Percentiles rank a stretch among this genome's conserved stretches.
These are phyloP conservation scores for Apiospora koreana DNA, from an alignment of 2,329 filamentous ascomycete species.

Conservation along the genomic window DNA sequence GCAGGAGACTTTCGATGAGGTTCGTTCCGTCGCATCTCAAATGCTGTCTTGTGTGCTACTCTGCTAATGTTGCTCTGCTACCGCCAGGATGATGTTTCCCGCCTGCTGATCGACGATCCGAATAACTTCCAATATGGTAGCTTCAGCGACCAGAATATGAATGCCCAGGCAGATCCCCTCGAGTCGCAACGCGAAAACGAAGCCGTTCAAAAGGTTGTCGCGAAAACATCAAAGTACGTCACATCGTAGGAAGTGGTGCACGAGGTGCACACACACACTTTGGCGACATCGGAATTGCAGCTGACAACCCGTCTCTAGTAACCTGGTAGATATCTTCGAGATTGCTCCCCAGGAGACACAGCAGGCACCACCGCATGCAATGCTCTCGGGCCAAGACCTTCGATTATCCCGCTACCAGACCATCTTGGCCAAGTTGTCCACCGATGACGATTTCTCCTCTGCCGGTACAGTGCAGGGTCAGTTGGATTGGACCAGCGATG, in stretches of 20 bases:
- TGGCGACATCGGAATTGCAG: not conserved
- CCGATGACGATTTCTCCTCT: constrained; percentile 40
- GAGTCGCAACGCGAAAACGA: constrained; percentile 66
- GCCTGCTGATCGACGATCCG: constrained; percentile 62
- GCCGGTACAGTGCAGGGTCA: constrained; percentile 41
- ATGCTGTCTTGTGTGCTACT: constrained; percentile 11
- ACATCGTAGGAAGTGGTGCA: constrained; percentile 18
- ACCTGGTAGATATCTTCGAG: constrained; percentile 69
- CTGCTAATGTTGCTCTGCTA: constrained; percentile 14
- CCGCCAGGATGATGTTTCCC: constrained; percentile 55
- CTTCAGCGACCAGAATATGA: constrained; percentile 58
- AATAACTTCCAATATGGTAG: constrained; percentile 63
- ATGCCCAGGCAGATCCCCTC: constrained; percentile 58
- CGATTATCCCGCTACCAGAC: constrained; percentile 61
- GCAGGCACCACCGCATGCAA: constrained; percentile 28
- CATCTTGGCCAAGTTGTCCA: constrained; percentile 60
- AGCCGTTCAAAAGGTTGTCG: constrained; percentile 63
- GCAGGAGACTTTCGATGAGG: constrained; percentile 56
- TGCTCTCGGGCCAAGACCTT: constrained; percentile 53
- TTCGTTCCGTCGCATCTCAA: not conserved
- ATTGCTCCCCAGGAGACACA: constrained; percentile 54
- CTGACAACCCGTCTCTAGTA: constrained; percentile 41
- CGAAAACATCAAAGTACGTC: constrained; percentile 63
- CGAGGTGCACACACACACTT: constrained; percentile 17
- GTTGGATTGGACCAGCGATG: constrained; percentile 57